phyloP scores from a whole-genome alignment of 768 basidiomycete species.

The Mycena galericulata region DNA sequence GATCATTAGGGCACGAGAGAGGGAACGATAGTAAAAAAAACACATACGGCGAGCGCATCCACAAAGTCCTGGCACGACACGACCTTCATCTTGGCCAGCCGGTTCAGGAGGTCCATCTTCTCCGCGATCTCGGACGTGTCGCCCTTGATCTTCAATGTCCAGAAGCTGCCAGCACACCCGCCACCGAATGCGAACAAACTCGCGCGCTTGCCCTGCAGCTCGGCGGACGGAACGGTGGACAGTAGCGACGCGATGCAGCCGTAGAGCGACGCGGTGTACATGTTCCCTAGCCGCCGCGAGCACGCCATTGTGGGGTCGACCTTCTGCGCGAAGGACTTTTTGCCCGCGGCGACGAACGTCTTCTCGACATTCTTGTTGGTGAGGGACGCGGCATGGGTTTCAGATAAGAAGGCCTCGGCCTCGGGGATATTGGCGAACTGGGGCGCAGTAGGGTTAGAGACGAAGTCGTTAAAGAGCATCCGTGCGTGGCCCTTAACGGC shows the following conservation, averaged over 20 bases:
- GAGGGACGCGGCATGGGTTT: slow-evolving; percentile 79
- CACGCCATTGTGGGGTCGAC: slow-evolving; percentile 88
- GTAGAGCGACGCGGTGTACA: slow-evolving; percentile 97
- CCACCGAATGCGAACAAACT: slow-evolving; percentile 97
- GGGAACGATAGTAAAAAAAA: slow-evolving; percentile 6
- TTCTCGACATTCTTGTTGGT: slow-evolving; percentile 96
- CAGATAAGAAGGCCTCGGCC: slow-evolving; percentile 75
- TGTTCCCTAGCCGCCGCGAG: slow-evolving; percentile 94
- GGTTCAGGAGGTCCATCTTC: slow-evolving; percentile 84
- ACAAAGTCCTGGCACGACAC: slow-evolving; percentile 94
- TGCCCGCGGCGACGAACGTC: slow-evolving; percentile 87
- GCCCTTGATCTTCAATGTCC: slow-evolving; percentile 87
- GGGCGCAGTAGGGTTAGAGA: slow-evolving; percentile 76
- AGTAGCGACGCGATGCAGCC: slow-evolving; percentile 93
- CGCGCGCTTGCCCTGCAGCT: slow-evolving; percentile 85
- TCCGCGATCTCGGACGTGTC: slow-evolving; percentile 84
- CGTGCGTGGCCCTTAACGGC: slow-evolving; percentile 98
- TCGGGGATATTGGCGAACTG: slow-evolving; percentile 78
- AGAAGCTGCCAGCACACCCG: slow-evolving; percentile 97
- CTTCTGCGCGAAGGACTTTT: slow-evolving; percentile 77
- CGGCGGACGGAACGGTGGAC: slow-evolving; percentile 74
- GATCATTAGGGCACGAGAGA: neutral
- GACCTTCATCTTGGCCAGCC: slow-evolving; percentile 89
- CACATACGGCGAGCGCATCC: slow-evolving; percentile 73
- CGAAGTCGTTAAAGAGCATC: slow-evolving; percentile 92